A percentile compares a stretch with the other conserved stretches of the same genome.
These are phyloP conservation scores for Paecilomyces variotii DNA, from an alignment of 2,329 filamentous ascomycete species.

Conservation along the genomic window DNA sequence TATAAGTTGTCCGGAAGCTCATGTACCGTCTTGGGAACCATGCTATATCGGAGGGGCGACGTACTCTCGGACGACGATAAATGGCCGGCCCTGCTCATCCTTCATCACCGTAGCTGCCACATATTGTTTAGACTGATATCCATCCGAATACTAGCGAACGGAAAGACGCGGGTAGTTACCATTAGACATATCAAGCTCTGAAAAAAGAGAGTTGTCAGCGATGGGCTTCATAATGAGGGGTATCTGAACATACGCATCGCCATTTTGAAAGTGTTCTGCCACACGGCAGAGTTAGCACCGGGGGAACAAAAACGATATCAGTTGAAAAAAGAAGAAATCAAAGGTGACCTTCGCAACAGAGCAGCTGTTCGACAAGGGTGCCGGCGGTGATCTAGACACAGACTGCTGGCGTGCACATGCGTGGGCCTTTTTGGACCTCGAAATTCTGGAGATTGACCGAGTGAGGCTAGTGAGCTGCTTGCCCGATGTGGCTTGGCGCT, in stretches of 20 bases:
- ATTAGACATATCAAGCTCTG: slow-evolving; percentile 43
- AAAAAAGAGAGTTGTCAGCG: slow-evolving; percentile 16
- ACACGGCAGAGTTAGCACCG: slow-evolving; percentile 17
- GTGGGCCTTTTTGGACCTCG: slow-evolving; percentile 13
- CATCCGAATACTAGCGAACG: slow-evolving; percentile 14
- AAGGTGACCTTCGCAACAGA: slow-evolving; percentile 6
- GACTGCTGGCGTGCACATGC: slow-evolving; percentile 10
- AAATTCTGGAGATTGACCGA: slow-evolving; percentile 28
- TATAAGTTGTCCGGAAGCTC: slow-evolving; percentile 5
- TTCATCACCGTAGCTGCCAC: slow-evolving; percentile 67
- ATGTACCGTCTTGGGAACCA: not conserved
- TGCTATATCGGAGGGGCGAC: slow-evolving; percentile 28
- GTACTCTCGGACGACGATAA: slow-evolving; percentile 97
- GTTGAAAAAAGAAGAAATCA: slow-evolving; percentile 4
- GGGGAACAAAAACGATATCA: slow-evolving; percentile 6
- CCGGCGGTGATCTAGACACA: slow-evolving; percentile 16
- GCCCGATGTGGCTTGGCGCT: slow-evolving; percentile 27
- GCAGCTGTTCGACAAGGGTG: slow-evolving; percentile 9
- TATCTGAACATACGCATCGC: slow-evolving; percentile 38
- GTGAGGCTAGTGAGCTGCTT: slow-evolving; percentile 33
- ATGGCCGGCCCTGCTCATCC: slow-evolving; percentile 93
- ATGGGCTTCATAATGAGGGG: slow-evolving; percentile 27
- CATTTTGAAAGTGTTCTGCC: slow-evolving; percentile 35
- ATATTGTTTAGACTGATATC: slow-evolving; percentile 8
- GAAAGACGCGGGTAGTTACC: slow-evolving; percentile 22